Conservation (phyloP, 805 yeast species). For the Nematodospora valgi region DNA sequence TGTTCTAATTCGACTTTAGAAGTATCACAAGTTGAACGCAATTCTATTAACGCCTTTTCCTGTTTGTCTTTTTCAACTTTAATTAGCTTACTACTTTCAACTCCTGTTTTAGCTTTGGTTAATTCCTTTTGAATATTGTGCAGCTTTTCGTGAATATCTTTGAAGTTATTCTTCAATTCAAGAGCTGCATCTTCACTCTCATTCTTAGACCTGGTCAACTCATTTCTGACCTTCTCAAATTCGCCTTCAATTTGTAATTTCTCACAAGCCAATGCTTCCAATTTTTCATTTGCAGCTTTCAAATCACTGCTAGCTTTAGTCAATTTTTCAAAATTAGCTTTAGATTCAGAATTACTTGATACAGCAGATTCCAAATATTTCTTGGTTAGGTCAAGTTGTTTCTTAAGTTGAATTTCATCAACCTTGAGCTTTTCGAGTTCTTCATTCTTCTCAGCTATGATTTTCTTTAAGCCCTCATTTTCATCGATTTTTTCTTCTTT, state of each 20-base stretch:
- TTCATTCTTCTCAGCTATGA: no score
- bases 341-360: not conserved
- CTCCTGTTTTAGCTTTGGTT: no score
- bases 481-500: not conserved
- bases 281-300: not conserved
- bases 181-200: not conserved
- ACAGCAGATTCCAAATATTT: conserved; percentile 1
- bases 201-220: not conserved
- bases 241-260: not conserved
- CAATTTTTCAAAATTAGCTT: not conserved
- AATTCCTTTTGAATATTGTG: not conserved
- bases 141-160: not conserved
- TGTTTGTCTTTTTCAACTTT: no score
- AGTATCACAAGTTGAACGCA: not conserved
- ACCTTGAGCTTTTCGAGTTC: no score
- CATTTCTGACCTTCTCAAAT: not conserved
- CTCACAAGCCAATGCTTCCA: not conserved
- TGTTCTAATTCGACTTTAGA: not conserved
- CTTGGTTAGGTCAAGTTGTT: no score
- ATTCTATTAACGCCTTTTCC: no score
- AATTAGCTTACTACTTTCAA: no score
- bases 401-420: no score
- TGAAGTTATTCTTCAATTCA: no score
- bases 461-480: no score
- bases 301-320: not conserved